Evolutionary conservation across 768 basidiomycete genomes (phyloP).

Genomic region (Chalciporus piperatus): DNA sequence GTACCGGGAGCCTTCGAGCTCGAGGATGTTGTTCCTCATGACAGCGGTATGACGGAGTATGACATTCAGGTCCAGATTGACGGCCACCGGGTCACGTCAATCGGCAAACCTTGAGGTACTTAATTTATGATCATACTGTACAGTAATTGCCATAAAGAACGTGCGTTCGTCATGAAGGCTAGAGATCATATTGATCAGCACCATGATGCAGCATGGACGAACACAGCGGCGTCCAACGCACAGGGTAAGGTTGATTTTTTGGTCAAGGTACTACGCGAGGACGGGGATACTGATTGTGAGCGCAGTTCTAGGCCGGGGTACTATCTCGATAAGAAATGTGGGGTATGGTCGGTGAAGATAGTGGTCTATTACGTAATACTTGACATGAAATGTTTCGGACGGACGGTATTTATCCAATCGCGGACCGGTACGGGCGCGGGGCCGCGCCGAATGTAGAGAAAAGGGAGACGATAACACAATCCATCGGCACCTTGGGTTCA

Average conservation of each 20-base stretch:
- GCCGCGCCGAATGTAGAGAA: constrained; percentile 14
- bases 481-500: neutral
- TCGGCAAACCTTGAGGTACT: neutral
- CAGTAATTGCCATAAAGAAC: neutral
- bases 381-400: too few species aligned
- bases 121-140: neutral
- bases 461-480: neutral
- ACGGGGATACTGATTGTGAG: neutral
- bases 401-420: constrained; percentile 10
- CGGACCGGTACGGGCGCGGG: constrained; percentile 27
- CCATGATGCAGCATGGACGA: neutral
- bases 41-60: too few species aligned
- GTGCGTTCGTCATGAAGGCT: neutral
- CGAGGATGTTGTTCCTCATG: neutral
- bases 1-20: too few species aligned
- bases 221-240: neutral
- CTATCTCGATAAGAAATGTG: constrained; percentile 26
- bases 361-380: neutral
- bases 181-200: too few species aligned
- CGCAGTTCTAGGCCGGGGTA: constrained; percentile 24
- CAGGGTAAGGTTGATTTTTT: neutral
- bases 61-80: neutral
- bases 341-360: constrained; percentile 13
- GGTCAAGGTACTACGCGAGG: neutral
- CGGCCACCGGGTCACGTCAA: too few species aligned